A percentile compares a stretch with the other conserved stretches of the same genome.
phyloP scores from a whole-genome alignment of 305 asterid genomes.

The Plantago coronopus region DNA sequence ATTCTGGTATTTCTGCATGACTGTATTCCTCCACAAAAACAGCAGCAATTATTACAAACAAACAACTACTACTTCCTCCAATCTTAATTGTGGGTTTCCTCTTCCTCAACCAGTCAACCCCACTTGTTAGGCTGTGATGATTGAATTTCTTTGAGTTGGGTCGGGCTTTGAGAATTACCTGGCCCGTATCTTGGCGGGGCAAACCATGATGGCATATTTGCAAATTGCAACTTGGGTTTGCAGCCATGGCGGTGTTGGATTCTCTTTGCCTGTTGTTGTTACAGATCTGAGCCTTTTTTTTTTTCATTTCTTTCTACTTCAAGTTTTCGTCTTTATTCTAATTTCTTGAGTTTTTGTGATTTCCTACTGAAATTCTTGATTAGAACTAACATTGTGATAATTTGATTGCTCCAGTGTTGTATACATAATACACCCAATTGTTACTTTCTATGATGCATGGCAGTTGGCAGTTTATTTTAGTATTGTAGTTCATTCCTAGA shows the following conservation, averaged over 20 bases:
- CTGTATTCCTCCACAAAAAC: neutral
- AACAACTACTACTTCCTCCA: neutral
- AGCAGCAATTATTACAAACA: neutral
- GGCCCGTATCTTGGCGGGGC: slow-evolving; percentile 41
- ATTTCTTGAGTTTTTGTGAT: neutral
- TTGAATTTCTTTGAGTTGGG: slow-evolving; percentile 18
- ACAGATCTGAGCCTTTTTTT: slow-evolving; percentile 19
- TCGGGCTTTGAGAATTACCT: slow-evolving; percentile 17
- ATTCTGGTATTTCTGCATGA: neutral
- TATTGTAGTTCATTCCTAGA: no score
- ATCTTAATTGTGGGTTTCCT: neutral
- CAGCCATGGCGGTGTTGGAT: slow-evolving; percentile 30
- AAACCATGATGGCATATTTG: slow-evolving; percentile 10
- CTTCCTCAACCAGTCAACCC: neutral
- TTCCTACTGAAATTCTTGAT: no score
- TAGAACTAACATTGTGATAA: no score
- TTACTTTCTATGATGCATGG: no score
- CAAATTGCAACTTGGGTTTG: slow-evolving; percentile 19
- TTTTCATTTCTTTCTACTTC: neutral
- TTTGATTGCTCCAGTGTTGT: no score
- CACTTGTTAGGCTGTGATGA: slow-evolving; percentile 19
- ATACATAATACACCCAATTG: no score
- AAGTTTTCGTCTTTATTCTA: neutral
- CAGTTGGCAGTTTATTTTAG: no score
- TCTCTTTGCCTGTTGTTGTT: slow-evolving; percentile 14